phyloP scores from a whole-genome alignment of 805 yeast genomes.

The Lipomyces starkeyi region DNA sequence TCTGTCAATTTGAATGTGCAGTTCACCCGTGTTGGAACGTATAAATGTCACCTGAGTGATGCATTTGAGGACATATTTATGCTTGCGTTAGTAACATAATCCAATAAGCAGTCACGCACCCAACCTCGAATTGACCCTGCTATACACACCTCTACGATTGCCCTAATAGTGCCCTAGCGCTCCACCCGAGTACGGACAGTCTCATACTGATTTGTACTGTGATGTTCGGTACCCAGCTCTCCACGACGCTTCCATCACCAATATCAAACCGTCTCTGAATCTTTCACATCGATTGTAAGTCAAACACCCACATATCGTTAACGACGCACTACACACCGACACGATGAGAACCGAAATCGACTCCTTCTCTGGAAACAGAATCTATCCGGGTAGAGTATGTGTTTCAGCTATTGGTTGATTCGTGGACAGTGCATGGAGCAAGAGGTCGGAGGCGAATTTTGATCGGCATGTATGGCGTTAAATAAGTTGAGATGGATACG shows the following conservation, averaged over 20 bases:
- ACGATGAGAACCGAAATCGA: slow-evolving; percentile 99
- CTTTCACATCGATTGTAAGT: background rate
- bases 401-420: background rate
- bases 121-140: background rate
- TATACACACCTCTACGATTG: background rate
- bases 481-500: background rate
- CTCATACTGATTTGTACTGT: background rate
- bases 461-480: background rate
- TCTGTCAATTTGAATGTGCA: no score
- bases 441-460: background rate
- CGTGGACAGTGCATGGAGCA: background rate
- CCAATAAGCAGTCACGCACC: background rate
- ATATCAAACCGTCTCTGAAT: background rate
- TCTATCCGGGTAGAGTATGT: slow-evolving; percentile 95
- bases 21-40: background rate
- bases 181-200: background rate
- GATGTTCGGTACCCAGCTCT: background rate
- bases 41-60: background rate
- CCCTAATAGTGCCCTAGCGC: background rate
- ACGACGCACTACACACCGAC: slow-evolving; percentile 29
- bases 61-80: background rate
- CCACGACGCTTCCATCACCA: background rate
- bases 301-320: slow-evolving; percentile 9
- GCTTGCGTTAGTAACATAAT: background rate
- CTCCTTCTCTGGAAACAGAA: slow-evolving; percentile 98